phyloP scores from a whole-genome alignment of 208 protist species.

The Leishmania guyanensis region DNA sequence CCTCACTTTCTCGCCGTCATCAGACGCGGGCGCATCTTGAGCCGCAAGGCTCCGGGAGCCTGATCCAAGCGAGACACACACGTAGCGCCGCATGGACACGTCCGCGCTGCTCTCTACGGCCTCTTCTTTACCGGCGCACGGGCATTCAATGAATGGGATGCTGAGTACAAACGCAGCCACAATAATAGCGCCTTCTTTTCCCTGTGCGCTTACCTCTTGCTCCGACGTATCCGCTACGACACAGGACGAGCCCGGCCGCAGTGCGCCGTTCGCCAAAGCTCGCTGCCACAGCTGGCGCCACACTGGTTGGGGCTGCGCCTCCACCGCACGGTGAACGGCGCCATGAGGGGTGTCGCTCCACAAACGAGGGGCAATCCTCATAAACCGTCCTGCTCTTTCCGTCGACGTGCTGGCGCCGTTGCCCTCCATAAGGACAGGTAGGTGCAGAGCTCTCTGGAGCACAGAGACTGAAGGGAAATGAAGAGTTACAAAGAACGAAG shows the following conservation, averaged over 20 bases:
- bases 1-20: slow-evolving; percentile 1
- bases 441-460: not conserved
- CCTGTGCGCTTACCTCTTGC: not conserved
- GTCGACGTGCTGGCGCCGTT: not conserved
- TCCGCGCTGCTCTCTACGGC: not conserved
- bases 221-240: not conserved
- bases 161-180: slow-evolving; percentile 61
- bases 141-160: slow-evolving; percentile 12
- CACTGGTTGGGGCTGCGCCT: slow-evolving; percentile 16
- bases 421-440: not conserved
- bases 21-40: slow-evolving; percentile 2
- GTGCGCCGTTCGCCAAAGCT: not conserved
- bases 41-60: slow-evolving; percentile 73
- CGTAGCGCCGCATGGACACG: slow-evolving; percentile 30
- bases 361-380: slow-evolving; percentile 8
- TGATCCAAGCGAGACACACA: slow-evolving; percentile 81
- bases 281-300: slow-evolving; percentile 19
- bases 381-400: not conserved
- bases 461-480: not conserved
- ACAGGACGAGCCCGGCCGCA: not conserved
- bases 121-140: not conserved
- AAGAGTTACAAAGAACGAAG: not conserved
- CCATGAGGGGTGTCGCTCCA: slow-evolving; percentile 20
- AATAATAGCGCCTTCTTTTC: slow-evolving; percentile 20
- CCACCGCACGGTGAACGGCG: slow-evolving; percentile 21